Evolutionary conservation across 139 green algal genomes (phyloP), one percentile per base, ranked within the genome.

Genomic region (Closterium sp.): DNA sequence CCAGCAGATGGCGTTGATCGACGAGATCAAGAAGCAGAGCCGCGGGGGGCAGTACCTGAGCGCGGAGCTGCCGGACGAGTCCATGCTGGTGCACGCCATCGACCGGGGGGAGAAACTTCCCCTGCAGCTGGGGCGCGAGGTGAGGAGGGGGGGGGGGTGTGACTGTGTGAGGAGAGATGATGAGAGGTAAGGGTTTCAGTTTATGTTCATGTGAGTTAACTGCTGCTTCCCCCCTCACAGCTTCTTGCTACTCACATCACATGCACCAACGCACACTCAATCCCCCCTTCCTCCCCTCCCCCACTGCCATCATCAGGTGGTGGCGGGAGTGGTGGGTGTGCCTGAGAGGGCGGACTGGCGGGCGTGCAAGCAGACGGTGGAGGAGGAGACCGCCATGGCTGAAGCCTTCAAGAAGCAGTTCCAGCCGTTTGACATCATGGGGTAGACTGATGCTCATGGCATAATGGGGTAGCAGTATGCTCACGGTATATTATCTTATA

Each of bases 301-400:
- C 38, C 2, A 66, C 38, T 10, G 38, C 38, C 38, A 12, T 12
- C 1, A 66, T 66, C 84, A 98, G 87, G 96, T 97, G 38, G 66
- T 98, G 8, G 97, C 97, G 0, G 88, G 95, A 64, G 86, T 98
- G 87, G 94, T 95, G 19, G 95, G 95, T 0, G 89, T 43, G n/a
- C 97, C 97, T 0, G 94, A 97, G 34, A 91, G 96, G 25, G 97
- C 96, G 4, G 96, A 98, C 89, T 99, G 97, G 97, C 98, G 97
- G 93, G 86, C 43, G 10, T 94, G 92, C 91, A 84, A 90, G 38
- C 33, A 94, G 32, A 94, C 81, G 19, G 30, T 81, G 32, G 92
- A 94, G 84, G 95, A 97, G 91, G 97, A 98, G 95, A 89, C 90
- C 38, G 76, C 85, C 34, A 90, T 94, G 10, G 95, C 94, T 23